These are phyloP conservation scores for Penicillium paneum DNA, from an alignment of 2,329 filamentous ascomycete genomes.

Conservation along the genomic window DNA sequence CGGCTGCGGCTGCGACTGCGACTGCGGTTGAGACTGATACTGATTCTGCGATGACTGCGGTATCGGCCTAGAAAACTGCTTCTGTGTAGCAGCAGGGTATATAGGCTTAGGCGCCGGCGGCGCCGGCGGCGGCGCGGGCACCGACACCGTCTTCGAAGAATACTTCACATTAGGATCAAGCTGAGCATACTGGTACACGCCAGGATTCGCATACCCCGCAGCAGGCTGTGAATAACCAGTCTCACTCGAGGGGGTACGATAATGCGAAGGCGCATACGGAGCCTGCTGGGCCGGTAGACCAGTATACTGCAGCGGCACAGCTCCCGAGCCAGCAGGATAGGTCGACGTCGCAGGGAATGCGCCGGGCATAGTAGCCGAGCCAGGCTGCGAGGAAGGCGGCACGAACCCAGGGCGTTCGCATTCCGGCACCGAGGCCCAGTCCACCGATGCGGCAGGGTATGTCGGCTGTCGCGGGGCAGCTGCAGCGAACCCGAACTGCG, in stretches of 20 bases:
- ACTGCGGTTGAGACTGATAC: slow-evolving; percentile 2
- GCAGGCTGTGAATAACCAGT: slow-evolving; percentile 12
- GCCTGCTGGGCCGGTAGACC: slow-evolving; percentile 18
- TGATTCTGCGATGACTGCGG: not conserved
- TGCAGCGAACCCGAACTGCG: slow-evolving; percentile 16
- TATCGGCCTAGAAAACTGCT: slow-evolving; percentile 27
- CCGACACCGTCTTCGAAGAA: slow-evolving; percentile 25
- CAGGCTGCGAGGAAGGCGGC: slow-evolving; percentile 35
- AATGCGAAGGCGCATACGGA: slow-evolving; percentile 28
- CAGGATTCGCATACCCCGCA: slow-evolving; percentile 31
- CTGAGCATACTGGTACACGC: slow-evolving; percentile 40
- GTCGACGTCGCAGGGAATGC: slow-evolving; percentile 30
- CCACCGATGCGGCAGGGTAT: slow-evolving; percentile 13
- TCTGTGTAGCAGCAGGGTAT: slow-evolving; percentile 25
- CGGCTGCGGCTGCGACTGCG: slow-evolving; percentile 5
- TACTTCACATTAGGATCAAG: slow-evolving; percentile 41
- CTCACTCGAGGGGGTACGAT: slow-evolving; percentile 32
- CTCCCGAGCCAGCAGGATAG: slow-evolving; percentile 18
- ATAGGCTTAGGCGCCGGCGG: slow-evolving; percentile 5
- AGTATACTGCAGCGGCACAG: slow-evolving; percentile 33
- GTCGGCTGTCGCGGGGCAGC: slow-evolving; percentile 12
- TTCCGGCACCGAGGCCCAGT: slow-evolving; percentile 41
- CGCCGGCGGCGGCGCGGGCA: no score
- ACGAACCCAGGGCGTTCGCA: slow-evolving; percentile 43
- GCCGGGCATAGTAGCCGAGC: slow-evolving; percentile 26